Evolutionary conservation across 768 basidiomycete species (phyloP), one percentile per base, ranked within the genome.

Genomic region (Boletellus emodensis): DNA sequence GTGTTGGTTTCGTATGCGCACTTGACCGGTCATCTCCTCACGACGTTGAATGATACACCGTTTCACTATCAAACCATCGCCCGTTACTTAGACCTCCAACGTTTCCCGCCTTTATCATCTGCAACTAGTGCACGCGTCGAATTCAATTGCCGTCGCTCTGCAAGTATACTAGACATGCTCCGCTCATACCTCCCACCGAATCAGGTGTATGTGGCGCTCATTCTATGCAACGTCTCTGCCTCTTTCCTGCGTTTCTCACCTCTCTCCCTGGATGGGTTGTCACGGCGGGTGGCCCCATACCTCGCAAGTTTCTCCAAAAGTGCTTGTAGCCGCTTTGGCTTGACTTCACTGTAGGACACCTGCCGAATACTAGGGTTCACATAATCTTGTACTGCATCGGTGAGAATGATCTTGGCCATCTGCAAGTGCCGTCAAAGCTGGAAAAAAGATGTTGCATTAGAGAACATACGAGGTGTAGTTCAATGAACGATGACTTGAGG

Each of bases 251-350:
- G 76, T 61, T 72, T 82, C 61, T 90, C 87, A 3, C 80, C 89
- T 44, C 76, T 69, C 56, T 92, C 87, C 49, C 83, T 75, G 13
- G 81, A 75, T 11, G 72, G 59, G 22, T 69, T 59, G 53, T 90
- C 84, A 41, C 85, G 76, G 56, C 83, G 81, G 6, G 74, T 75
- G 6, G 78, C 65, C 2, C 89, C 87, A 59, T 77, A 85, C 49
- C 75, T 82, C 3, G 84, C 82, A 37, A 94, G 72, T 67, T 93
- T 93, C 58, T 92, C 89, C 7, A 94, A 75, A 40, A 94, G 67
- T 3, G 82, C 73, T 48, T 87, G 84, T 38, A 94, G 69, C 44
- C 80, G 78, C 61, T 85, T 90, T 13, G 84, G 82, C 59, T 83
- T 85, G 42, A 93, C 81, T 44, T 70, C 69, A 20, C 72, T 64